phyloP scores from a whole-genome alignment of 345 rosid species.

The Bruguiera gymnorhiza region DNA sequence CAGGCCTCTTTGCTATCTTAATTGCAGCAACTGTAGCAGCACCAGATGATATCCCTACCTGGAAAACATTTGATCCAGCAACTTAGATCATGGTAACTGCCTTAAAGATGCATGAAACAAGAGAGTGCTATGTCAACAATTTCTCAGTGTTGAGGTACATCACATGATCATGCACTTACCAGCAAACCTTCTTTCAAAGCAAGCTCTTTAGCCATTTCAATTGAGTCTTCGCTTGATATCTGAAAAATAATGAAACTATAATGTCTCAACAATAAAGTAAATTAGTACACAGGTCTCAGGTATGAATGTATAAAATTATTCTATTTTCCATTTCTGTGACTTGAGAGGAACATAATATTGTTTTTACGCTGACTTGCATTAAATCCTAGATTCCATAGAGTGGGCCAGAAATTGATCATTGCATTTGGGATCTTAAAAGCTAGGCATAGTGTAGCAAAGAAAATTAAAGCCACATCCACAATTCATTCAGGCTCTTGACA shows the following conservation, averaged over 20 bases:
- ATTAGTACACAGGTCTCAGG: not conserved
- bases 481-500: too few species aligned
- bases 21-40: conserved; percentile 70
- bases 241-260: conserved; percentile 4
- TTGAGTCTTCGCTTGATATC: conserved; percentile 49
- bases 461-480: too few species aligned
- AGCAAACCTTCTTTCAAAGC: conserved; percentile 61
- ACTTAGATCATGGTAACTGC: not conserved
- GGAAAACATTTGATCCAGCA: conserved; percentile 11
- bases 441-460: too few species aligned
- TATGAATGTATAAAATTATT: not conserved
- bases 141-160: not conserved
- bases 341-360: not conserved
- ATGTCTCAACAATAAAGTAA: not conserved
- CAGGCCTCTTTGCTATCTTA: conserved; percentile 53
- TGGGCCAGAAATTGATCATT: too few species aligned
- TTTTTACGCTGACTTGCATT: too few species aligned
- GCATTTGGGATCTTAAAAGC: too few species aligned
- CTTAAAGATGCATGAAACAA: not conserved
- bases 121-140: not conserved
- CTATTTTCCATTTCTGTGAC: not conserved
- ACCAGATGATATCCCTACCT: conserved; percentile 76
- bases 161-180: conserved; percentile 24
- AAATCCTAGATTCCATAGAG: too few species aligned
- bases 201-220: conserved; percentile 49